Percentiles rank a stretch among this genome's conserved stretches.
Evolutionary conservation across 1,284 basidiomycete species (phyloP).

Genomic region (Apiotrichum porosum): DNA sequence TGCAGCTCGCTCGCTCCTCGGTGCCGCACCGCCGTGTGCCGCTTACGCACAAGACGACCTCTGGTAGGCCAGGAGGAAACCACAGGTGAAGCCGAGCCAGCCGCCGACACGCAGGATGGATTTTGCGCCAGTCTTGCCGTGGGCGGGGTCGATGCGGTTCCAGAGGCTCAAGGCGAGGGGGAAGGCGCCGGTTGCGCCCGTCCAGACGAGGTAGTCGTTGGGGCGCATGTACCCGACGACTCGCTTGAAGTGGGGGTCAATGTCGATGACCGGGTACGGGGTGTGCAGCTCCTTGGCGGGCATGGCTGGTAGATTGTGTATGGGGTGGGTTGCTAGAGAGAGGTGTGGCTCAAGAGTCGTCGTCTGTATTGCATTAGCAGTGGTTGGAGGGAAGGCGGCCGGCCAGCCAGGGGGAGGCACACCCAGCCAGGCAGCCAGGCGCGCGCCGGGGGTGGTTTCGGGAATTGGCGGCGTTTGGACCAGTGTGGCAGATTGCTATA

Average conservation of each 20-base stretch:
- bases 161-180: constrained; percentile 26
- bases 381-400: too few relatives aligned
- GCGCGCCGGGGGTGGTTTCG: background rate
- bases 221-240: constrained; percentile 86
- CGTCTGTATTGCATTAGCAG: background rate
- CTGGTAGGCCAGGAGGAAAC: constrained; percentile 93
- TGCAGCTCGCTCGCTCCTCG: background rate
- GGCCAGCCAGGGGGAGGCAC: too few relatives aligned
- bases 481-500: too few relatives aligned
- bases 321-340: background rate
- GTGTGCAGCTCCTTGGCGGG: constrained; percentile 65
- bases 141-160: constrained; percentile 24
- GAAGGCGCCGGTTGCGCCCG: constrained; percentile 63
- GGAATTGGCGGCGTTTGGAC: too few relatives aligned
- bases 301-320: constrained; percentile 50
- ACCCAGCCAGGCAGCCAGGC: too few relatives aligned
- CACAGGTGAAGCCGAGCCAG: constrained; percentile 70
- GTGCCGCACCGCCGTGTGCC: too few relatives aligned
- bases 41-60: constrained; percentile 72
- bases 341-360: too few relatives aligned
- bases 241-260: constrained; percentile 83
- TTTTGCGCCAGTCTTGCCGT: constrained; percentile 41
- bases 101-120: constrained; percentile 51
- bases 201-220: constrained; percentile 84
- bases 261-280: constrained; percentile 79